Percentiles rank a stretch among this genome's conserved stretches.
Evolutionary conservation across 202 grass and related monocot genomes (phyloP).

Genomic region (Dendrocalamus latiflorus): DNA sequence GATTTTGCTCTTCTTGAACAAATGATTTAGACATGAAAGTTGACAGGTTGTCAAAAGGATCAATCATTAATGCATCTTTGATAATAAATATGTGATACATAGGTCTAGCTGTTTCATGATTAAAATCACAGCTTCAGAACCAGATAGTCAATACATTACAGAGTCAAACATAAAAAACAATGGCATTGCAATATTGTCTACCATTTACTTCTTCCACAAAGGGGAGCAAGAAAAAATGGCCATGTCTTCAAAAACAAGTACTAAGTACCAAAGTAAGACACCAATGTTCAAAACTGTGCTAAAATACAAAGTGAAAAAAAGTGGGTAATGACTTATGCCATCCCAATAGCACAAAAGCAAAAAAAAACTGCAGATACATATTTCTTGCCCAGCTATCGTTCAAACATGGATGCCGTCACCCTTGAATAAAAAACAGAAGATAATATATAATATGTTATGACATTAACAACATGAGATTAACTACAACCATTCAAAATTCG

Average conservation of each 20-base stretch:
- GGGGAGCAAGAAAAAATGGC: no score
- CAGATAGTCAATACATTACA: neutral
- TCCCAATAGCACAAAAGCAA: neutral
- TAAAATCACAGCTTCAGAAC: conserved; percentile 9
- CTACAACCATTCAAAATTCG: neutral
- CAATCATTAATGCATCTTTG: neutral
- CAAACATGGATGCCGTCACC: neutral
- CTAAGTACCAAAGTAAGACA: no score
- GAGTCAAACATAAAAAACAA: neutral
- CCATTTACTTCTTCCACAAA: neutral
- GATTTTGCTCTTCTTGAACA: neutral
- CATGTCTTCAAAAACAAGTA: neutral
- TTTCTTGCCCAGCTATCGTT: neutral
- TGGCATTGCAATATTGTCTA: neutral
- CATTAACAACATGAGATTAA: neutral
- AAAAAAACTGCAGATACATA: neutral
- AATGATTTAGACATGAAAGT: neutral
- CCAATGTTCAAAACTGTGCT: neutral
- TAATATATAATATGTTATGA: neutral
- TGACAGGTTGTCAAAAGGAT: neutral
- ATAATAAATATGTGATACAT: neutral
- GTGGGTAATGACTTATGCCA: neutral
- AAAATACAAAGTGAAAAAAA: neutral
- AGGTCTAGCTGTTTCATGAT: neutral
- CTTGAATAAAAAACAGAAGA: neutral